Percentiles rank a stretch among this genome's conserved stretches.
Evolutionary conservation across 2,329 filamentous ascomycete species (phyloP).

Genomic region (Calonectria fujianensis): DNA sequence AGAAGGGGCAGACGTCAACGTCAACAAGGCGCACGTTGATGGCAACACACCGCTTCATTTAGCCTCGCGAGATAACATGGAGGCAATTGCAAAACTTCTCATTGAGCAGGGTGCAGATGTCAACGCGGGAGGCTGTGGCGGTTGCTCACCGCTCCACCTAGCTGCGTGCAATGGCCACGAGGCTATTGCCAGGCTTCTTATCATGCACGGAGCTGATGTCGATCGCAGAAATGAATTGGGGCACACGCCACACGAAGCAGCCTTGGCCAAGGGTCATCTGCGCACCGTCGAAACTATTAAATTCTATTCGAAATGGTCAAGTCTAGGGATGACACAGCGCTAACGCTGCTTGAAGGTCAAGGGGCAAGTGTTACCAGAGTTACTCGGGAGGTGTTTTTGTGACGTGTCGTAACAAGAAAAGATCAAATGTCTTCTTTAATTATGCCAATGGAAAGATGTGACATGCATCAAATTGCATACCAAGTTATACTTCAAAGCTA

Average conservation of each 20-base stretch:
- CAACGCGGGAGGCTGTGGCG: background rate
- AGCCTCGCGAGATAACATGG: background rate
- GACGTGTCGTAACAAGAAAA: too few species aligned
- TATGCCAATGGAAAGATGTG: too few species aligned
- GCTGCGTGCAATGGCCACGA: background rate
- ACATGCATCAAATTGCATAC: too few species aligned
- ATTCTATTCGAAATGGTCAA: too few species aligned
- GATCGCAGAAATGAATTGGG: background rate
- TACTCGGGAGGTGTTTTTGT: background rate
- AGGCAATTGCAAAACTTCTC: background rate
- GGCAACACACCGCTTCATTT: background rate
- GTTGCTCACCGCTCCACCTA: background rate
- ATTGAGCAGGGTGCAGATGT: background rate
- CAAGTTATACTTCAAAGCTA: too few species aligned
- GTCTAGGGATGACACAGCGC: too few species aligned
- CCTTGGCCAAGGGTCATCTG: background rate
- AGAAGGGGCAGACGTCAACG: background rate
- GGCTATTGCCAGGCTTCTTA: background rate
- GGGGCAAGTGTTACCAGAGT: background rate
- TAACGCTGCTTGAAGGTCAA: background rate
- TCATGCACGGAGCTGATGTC: background rate
- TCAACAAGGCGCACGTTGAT: background rate
- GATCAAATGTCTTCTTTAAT: too few species aligned
- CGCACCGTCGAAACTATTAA: background rate
- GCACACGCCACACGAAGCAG: background rate